Evolutionary conservation across 1,139 yeast species (phyloP), one percentile per base, ranked within the genome.

Genomic region (Wickerhamomyces sp.): DNA sequence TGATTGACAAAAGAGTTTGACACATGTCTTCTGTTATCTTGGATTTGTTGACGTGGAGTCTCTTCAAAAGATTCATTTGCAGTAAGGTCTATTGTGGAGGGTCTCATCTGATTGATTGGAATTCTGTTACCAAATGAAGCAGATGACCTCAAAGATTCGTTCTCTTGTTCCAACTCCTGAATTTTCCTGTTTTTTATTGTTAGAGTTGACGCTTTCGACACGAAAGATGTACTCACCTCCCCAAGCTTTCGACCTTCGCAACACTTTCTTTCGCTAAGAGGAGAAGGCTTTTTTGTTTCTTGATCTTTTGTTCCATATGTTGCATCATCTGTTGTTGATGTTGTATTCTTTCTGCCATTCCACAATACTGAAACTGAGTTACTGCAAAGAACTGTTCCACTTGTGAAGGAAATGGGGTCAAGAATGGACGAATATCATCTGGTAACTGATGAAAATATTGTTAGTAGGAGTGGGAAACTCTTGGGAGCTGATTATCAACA

Each of bases 331-430:
- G 36, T 6, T 43, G 32, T 35, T 55, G 60, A 33, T 48, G 45
- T 10, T 44, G 46, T 14, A 54, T 45, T 35, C 46, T 48, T 13
- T 53, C 58, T 10, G 44, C 43, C 51, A 55, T 42, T 1, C 53
- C 51, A 34, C 52, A 47, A 35, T 49, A 53, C 34, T 56, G 60
- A 44, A 56, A 56, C 42, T 53, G 55, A 2, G 57, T 50, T 3
- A 52, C 41, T 0, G 57, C 57, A 42, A 53, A 52, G 35, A 56
- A 40, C 41, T 54, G 58, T 27, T 56, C 59, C 1, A 54, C 47
- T 30, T 55, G 59, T 9, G 37, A 38, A 0, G 58, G 58, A 39
- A 54, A 49, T 2, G 60, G 60, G 0, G 46, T 52, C 38, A 56
- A 50, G 43, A 50, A 55, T 0, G 55, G 55, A 2, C 47, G 47